Evolutionary conservation across 495 filamentous ascomycete genomes (phyloP), one percentile per base, ranked within the genome.

Genomic region (Choiromyces venosus): DNA sequence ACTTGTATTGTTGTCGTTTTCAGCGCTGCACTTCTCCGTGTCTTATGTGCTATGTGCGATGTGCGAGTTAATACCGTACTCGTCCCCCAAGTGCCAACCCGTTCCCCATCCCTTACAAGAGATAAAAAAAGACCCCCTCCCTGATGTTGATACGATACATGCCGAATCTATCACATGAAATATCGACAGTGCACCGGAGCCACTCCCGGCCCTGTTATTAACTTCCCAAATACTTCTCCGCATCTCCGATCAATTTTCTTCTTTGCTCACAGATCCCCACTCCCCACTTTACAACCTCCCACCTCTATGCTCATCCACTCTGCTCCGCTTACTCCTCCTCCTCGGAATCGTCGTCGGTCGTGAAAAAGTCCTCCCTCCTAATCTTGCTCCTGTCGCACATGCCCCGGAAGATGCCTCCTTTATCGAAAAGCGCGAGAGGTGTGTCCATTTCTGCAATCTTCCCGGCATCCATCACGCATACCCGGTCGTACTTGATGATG

Each of bases 371-470:
- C 78, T 93, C 91, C 67, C 85, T 82, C 9, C 87, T 82, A 74
- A 98, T 97, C 0, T 94, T 94, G 74, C 92, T 93, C 36, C 91
- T 84, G 29, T 97, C 94, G 82, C 95, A 99, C 94, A 99, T 97
- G 1, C 89, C 85, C 74, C 91, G 87, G 81, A 97, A 97, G 33
- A 95, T 93, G 0, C 94, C 90, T 10, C 85, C 88, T 9, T 83
- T 83, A 75, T 90, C 83, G 86, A 88, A 97, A 73, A 99, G 83
- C 29, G 83, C 83, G 66, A 89, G 69, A 37, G 94, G 94, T n/a
- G 87, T 83, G 69, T 90, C 95, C 78, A 97, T 84, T 86, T 97
- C 93, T 2, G 90, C 91, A 76, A 99, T 96, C 44, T 83, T 82
- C 0, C 94, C 94, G 39, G 89, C 86, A 73, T 97, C 94, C 94